Percentiles rank a stretch among this genome's conserved stretches.
phyloP scores from a whole-genome alignment of 108 stramenopile genomes.

The Nannochloropsis granulata region DNA sequence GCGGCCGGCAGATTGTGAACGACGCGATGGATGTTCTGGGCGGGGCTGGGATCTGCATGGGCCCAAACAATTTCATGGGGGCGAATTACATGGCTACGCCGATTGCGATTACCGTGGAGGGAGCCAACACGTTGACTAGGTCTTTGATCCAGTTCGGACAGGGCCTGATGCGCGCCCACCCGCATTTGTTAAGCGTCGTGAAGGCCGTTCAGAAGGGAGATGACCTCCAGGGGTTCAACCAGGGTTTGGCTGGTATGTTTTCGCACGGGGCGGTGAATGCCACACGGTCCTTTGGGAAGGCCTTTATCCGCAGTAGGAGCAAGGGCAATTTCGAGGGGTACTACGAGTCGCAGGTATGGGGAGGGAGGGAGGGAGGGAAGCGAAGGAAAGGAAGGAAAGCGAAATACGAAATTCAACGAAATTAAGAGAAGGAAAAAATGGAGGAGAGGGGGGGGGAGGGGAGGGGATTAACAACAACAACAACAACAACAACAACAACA shows the following conservation, averaged over 20 bases:
- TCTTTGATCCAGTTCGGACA: conserved; percentile 95
- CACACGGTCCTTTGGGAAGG: conserved; percentile 47
- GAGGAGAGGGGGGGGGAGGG: no score
- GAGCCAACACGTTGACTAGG: conserved; percentile 94
- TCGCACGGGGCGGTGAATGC: conserved; percentile 68
- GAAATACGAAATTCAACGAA: no score
- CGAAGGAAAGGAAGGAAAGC: no score
- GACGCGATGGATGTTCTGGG: conserved; percentile 91
- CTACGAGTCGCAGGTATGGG: conserved; percentile 48
- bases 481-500: no score
- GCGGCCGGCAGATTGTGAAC: conserved; percentile 80
- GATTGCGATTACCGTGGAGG: conserved; percentile 94
- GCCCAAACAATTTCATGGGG: conserved; percentile 79
- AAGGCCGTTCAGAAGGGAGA: conserved; percentile 60
- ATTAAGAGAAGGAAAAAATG: no score
- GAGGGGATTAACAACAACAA: no score
- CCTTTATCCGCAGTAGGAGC: conserved; percentile 13
- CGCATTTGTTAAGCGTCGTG: conserved; percentile 85
- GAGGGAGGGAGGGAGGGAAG: conserved; percentile 57
- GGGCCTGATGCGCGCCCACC: conserved; percentile 90
- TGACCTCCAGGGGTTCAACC: conserved; percentile 60
- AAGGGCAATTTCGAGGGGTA: conserved; percentile 45
- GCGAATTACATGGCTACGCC: conserved; percentile 90
- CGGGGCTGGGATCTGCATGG: conserved; percentile 89
- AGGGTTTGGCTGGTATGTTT: conserved; percentile 74